Percentiles rank a stretch among this genome's conserved stretches.
Evolutionary conservation across 352 stramenopile species (phyloP).

Genomic region (Phytophthora pisi): DNA sequence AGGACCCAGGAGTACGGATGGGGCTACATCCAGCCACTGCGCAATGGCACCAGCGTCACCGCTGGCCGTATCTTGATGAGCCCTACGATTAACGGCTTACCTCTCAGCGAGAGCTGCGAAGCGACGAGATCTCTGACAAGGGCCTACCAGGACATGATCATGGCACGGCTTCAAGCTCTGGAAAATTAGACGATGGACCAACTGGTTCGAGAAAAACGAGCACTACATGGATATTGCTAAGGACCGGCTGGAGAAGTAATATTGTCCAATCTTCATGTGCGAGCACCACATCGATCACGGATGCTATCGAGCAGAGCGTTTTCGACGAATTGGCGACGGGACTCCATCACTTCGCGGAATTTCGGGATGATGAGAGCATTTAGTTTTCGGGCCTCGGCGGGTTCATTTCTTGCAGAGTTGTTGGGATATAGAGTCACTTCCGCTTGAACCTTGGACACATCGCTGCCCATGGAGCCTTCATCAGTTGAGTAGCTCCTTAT

Average conservation of each 20-base stretch:
- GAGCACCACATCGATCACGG: not conserved
- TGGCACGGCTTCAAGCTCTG: not conserved
- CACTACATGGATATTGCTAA: not conserved
- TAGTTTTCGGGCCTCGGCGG: not conserved
- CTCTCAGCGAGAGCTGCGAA: not conserved
- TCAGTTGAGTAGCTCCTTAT: not conserved
- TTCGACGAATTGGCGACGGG: not conserved
- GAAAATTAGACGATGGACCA: slow-evolving; percentile 5
- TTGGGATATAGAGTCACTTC: not conserved
- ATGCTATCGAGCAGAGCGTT: not conserved
- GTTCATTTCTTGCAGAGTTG: not conserved
- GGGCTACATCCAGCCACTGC: slow-evolving; percentile 3
- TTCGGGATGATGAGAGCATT: not conserved
- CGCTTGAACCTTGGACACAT: not conserved
- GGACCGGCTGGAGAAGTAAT: no score
- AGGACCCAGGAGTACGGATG: slow-evolving; percentile 11
- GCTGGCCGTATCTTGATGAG: not conserved
- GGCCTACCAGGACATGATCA: not conserved
- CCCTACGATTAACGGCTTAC: not conserved
- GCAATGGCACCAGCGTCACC: not conserved
- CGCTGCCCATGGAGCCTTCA: not conserved
- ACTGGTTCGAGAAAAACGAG: not conserved
- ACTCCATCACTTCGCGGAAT: not conserved
- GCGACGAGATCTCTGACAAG: slow-evolving; percentile 1
- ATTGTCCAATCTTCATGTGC: not conserved